A percentile compares a stretch with the other conserved stretches of the same genome.
Evolutionary conservation across 2,329 filamentous ascomycete genomes (phyloP).

Genomic region (Monilinia fructigena): DNA sequence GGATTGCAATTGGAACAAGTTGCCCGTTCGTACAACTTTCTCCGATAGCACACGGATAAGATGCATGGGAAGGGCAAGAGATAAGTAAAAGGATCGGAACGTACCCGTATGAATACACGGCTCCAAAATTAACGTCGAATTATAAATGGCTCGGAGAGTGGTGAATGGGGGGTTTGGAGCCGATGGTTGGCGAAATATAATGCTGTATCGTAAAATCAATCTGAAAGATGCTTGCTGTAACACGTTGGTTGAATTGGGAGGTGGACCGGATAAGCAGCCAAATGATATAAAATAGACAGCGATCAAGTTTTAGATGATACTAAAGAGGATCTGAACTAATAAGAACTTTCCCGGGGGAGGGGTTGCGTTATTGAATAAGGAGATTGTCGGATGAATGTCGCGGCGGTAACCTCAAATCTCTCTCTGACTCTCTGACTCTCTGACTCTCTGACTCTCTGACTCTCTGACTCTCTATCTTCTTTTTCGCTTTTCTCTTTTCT

Average conservation of each 20-base stretch:
- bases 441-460: too few species aligned
- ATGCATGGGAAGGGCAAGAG: conserved; percentile 1
- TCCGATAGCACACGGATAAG: not conserved
- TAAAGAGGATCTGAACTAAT: conserved; percentile 5
- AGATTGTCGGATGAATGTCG: conserved; percentile 15
- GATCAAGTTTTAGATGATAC: conserved; percentile 4
- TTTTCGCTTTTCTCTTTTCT: not conserved
- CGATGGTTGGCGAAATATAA: conserved; percentile 17
- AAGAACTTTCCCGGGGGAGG: not conserved
- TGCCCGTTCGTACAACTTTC: not conserved
- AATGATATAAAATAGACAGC: not conserved
- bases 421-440: not conserved
- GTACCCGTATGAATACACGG: conserved; percentile 16
- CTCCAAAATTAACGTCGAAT: conserved; percentile 16
- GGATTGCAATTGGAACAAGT: not conserved
- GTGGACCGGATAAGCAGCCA: conserved; percentile 12
- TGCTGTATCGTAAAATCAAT: conserved; percentile 15
- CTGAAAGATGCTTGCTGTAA: conserved; percentile 13
- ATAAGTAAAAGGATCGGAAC: conserved; percentile 9
- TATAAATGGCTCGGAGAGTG: not conserved
- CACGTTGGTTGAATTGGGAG: conserved; percentile 16
- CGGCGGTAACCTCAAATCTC: conserved; percentile 1
- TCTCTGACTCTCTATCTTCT: too few species aligned
- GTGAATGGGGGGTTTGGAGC: conserved; percentile 10
- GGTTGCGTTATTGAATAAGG: conserved; percentile 3